Evolutionary conservation across 352 stramenopile genomes (phyloP), one percentile per base, ranked within the genome.

Genomic region (Aphanomyces astaci): DNA sequence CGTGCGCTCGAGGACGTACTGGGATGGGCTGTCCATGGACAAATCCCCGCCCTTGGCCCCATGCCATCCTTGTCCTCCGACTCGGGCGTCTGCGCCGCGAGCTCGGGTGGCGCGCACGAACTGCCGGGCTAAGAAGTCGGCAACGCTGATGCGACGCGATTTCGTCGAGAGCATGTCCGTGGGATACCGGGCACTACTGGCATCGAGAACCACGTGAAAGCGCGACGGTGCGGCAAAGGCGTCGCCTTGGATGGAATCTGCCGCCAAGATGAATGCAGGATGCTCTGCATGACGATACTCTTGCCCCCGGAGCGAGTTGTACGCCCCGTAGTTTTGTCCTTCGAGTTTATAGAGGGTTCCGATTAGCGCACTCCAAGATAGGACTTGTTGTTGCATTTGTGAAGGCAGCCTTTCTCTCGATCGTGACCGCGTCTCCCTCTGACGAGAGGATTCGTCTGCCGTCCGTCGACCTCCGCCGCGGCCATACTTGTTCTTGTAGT

Each of bases 191-290:
- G 94, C 91, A 11, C 78, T 79, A 1, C n/a, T 45, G 3, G 75
- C 56, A 7, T 81, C 73, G 13, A 99, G 78, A 3, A 88, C 80
- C 49, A 98, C 82, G 30, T 97, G 92, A 55, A 91, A 96, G 17
- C 92, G 82, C 24, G 96, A 98, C 4, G 96, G 93, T 70, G 92
- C 90, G 31, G 96, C 96, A 78, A 96, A 99, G 19, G 96, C 90
- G 78, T 99, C 96, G 15, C 85, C 84, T 75, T 99, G 96, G 46
- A 97, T 91, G 70, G 96, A 84, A 73, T 97, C 92, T 54, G 98
- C 92, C 43, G 76, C 90, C 17, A 99, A 79, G 10, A 71, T 72
- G 74, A 98, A 97, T 24, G 19, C 31, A 15, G 60, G 67, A 32
- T 49, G 56, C 15, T 56, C 51, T 10, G 31, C 73, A 57, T 73